Conservation (phyloP, 306 rosid species). For the Citrullus amarus region DNA sequence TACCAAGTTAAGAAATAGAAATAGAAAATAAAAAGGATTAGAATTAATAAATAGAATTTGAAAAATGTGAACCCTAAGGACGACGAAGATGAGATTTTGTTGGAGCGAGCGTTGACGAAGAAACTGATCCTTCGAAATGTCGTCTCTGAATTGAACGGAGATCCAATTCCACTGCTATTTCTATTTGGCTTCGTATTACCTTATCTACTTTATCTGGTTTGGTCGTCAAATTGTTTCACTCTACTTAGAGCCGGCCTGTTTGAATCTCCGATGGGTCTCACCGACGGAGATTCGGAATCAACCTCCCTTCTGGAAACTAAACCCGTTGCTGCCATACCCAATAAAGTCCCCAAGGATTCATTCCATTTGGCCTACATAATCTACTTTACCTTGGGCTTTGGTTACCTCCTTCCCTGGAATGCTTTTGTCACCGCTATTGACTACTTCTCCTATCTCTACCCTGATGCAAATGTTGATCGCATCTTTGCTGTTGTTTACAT, state of each 20-base stretch:
- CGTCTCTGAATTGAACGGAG: too few species aligned
- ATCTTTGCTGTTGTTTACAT: constrained; percentile 62
- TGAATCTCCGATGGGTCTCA: neutral
- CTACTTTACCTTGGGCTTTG: constrained; percentile 61
- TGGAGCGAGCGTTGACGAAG: too few species aligned
- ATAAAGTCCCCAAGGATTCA: constrained; percentile 37
- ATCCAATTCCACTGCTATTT: too few species aligned
- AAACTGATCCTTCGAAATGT: too few species aligned
- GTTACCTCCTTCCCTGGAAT: constrained; percentile 92
- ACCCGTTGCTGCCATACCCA: neutral
- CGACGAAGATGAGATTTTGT: too few species aligned
- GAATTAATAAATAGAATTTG: too few species aligned
- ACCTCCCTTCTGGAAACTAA: neutral
- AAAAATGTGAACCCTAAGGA: too few species aligned
- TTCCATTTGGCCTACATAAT: constrained; percentile 51
- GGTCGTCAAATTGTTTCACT: neutral
- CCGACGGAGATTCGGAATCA: constrained; percentile 7
- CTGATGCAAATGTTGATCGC: constrained; percentile 72
- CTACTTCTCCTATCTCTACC: constrained; percentile 75
- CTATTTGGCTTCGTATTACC: too few species aligned
- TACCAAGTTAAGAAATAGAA: too few species aligned
- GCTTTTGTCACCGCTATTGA: constrained; percentile 87
- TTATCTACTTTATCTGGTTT: too few species aligned
- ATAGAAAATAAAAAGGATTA: too few species aligned
- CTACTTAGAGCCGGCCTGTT: neutral